phyloP scores from a whole-genome alignment of 805 yeast species.

The Candida easanensis region DNA sequence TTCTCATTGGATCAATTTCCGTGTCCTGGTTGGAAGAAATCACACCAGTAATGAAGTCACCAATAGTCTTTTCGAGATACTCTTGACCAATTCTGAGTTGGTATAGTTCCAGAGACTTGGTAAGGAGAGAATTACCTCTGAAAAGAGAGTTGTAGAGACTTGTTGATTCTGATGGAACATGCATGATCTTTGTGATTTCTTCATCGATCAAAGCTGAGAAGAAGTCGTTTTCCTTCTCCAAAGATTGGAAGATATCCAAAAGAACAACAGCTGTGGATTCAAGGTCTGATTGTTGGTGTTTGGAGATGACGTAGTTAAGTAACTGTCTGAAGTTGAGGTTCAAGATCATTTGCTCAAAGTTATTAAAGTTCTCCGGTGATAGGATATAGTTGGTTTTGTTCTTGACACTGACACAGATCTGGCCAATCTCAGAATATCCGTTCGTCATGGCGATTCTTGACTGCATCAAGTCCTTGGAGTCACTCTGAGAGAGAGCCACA shows the following conservation, averaged over 20 bases:
- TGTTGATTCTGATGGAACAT: slow-evolving; percentile 14
- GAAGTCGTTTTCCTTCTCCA: slow-evolving; percentile 70
- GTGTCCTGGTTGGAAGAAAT: slow-evolving; percentile 46
- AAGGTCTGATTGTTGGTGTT: slow-evolving; percentile 37
- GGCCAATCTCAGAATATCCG: slow-evolving; percentile 48
- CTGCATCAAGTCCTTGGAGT: slow-evolving; percentile 14
- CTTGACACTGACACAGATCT: slow-evolving; percentile 48
- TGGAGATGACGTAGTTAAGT: slow-evolving; percentile 38
- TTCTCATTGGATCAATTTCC: slow-evolving; percentile 77
- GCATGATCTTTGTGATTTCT: slow-evolving; percentile 43
- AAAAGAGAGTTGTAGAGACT: slow-evolving; percentile 63
- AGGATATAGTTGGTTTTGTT: slow-evolving; percentile 55
- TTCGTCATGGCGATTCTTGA: slow-evolving; percentile 44
- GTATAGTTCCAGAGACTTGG: slow-evolving; percentile 77
- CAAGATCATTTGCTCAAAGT: slow-evolving; percentile 58
- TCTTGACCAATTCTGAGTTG: slow-evolving; percentile 76
- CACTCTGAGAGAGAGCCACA: slow-evolving; percentile 8
- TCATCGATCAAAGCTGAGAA: slow-evolving; percentile 62
- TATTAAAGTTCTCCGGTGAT: slow-evolving; percentile 56
- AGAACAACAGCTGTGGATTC: slow-evolving; percentile 58
- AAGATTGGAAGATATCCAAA: slow-evolving; percentile 71
- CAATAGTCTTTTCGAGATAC: slow-evolving; percentile 69
- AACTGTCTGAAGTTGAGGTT: slow-evolving; percentile 52
- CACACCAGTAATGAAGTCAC: slow-evolving; percentile 59
- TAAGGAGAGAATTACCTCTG: slow-evolving; percentile 80